Conservation (phyloP, 441 rosid genomes). For the Melianthus villosus region DNA sequence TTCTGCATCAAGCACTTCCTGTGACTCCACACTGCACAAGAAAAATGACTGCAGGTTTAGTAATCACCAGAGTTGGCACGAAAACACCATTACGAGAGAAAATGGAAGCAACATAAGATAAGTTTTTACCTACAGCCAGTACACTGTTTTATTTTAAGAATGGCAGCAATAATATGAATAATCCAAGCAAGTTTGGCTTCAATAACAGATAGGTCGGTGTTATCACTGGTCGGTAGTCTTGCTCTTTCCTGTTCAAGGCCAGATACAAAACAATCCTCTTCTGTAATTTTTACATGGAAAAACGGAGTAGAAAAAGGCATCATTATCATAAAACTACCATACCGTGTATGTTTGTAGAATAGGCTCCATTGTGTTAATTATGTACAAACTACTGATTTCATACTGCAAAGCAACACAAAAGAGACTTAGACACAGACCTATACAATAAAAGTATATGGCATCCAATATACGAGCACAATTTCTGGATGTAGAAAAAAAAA, state of each 20-base stretch:
- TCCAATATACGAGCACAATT: neutral
- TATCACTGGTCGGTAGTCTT: constrained; percentile 37
- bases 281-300: constrained; percentile 3
- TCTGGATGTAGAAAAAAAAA: constrained; percentile 8
- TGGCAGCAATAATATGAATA: constrained; percentile 89
- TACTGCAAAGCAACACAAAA: constrained; percentile 41
- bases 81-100: too few species aligned
- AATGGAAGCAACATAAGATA: too few species aligned
- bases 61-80: too few species aligned
- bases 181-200: constrained; percentile 97
- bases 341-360: constrained; percentile 88
- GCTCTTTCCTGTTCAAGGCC: constrained; percentile 48
- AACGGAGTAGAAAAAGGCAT: constrained; percentile 2
- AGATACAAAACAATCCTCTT: constrained; percentile 3
- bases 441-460: neutral
- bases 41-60: too few species aligned
- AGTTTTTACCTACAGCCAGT: constrained; percentile 66
- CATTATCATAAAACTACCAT: constrained; percentile 10
- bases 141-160: constrained; percentile 76
- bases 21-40: constrained; percentile 72
- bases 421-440: constrained; percentile 1
- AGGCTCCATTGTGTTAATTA: constrained; percentile 83
- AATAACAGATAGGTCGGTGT: constrained; percentile 51
- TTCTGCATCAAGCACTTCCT: constrained; percentile 96
- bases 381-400: constrained; percentile 66